phyloP scores from a whole-genome alignment of 352 stramenopile genomes.

The Phytopythium ostracodes region DNA sequence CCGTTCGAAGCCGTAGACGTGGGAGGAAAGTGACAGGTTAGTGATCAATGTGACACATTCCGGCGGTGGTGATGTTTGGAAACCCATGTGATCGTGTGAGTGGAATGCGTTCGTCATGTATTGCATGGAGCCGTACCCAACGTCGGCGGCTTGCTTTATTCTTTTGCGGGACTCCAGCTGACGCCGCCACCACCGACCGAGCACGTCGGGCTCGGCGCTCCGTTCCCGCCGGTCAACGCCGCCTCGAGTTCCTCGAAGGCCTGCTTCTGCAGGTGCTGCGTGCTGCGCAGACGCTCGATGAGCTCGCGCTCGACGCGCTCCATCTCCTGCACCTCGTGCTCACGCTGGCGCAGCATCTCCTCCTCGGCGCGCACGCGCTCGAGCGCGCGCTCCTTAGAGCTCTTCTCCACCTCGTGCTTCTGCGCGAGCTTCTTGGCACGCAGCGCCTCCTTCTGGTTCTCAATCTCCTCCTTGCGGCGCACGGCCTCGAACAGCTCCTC shows the following conservation, averaged over 20 bases:
- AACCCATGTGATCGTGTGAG: too few species aligned
- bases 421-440: conserved; percentile 62
- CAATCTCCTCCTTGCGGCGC: conserved; percentile 65
- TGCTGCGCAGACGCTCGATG: conserved; percentile 79
- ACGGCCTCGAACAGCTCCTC: conserved; percentile 64
- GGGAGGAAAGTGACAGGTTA: neutral
- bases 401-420: conserved; percentile 70
- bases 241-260: conserved; percentile 82
- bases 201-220: conserved; percentile 8
- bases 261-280: conserved; percentile 82
- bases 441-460: conserved; percentile 61
- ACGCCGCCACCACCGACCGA: conserved; percentile 3
- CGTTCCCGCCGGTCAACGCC: conserved; percentile 44
- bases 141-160: neutral
- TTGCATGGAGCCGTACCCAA: neutral
- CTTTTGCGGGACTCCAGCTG: neutral
- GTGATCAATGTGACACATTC: too few species aligned
- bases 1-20: too few species aligned
- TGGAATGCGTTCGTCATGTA: neutral
- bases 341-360: conserved; percentile 48
- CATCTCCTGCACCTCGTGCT: conserved; percentile 77
- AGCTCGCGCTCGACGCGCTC: conserved; percentile 76
- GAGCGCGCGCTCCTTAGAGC: conserved; percentile 51
- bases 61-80: too few species aligned
- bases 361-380: conserved; percentile 69